Conservation (phyloP, 495 filamentous ascomycete genomes). For the Cryomyces antarcticus region DNA sequence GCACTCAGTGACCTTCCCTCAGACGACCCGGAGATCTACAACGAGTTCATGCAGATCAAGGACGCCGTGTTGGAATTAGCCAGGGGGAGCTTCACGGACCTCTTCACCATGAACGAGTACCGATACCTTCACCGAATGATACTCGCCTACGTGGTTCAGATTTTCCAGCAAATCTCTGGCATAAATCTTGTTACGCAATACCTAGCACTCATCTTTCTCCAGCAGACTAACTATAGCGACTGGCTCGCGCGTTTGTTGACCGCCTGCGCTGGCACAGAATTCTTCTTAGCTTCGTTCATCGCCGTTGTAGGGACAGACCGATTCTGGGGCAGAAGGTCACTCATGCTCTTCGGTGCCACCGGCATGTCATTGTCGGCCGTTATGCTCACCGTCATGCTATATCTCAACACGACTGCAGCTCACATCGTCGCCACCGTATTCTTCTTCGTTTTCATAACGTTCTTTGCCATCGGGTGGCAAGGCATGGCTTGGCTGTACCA, state of each 20-base stretch:
- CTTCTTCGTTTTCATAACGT: slow-evolving; percentile 56
- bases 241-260: slow-evolving; percentile 45
- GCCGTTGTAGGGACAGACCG: slow-evolving; percentile 51
- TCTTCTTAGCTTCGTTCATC: slow-evolving; percentile 52
- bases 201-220: slow-evolving; percentile 40
- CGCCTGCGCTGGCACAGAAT: slow-evolving; percentile 52
- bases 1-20: slow-evolving; percentile 33
- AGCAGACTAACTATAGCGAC: slow-evolving; percentile 31
- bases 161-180: slow-evolving; percentile 57
- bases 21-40: slow-evolving; percentile 33
- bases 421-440: slow-evolving; percentile 35
- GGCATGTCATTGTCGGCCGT: slow-evolving; percentile 54
- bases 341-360: slow-evolving; percentile 52
- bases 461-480: slow-evolving; percentile 60
- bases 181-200: slow-evolving; percentile 67
- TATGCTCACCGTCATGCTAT: slow-evolving; percentile 33
- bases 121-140: slow-evolving; percentile 51
- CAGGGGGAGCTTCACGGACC: slow-evolving; percentile 36
- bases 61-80: slow-evolving; percentile 53
- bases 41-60: slow-evolving; percentile 52
- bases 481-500: slow-evolving; percentile 63
- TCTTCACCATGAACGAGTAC: slow-evolving; percentile 52
- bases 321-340: slow-evolving; percentile 40
- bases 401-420: slow-evolving; percentile 11
- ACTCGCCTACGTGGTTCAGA: slow-evolving; percentile 48